Base-by-base conservation (phyloP, 2,329 filamentous ascomycete species). In the Penicillium polonicum region DNA sequence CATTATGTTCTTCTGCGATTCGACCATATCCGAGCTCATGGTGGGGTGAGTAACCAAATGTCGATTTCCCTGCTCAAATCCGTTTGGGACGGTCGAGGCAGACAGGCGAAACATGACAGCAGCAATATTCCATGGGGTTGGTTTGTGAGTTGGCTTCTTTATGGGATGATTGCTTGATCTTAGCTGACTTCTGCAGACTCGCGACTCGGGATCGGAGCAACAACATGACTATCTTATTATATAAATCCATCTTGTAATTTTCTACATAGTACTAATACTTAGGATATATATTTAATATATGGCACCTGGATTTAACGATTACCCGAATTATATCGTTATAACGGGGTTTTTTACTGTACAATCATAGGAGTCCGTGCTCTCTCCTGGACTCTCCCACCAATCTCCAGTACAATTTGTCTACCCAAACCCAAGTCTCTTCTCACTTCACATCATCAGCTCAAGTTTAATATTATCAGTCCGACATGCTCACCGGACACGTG, bases 141-240 rank as follows among this genome's bases (percentile, higher is more conserved):
- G 29, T 71, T 70, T 60, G 69, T 71, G 61, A 62, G 69, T 67
- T 38, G 2, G 10, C 4, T 17, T 44, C 15, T 23, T 4, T 17
- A 3, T 29, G 12, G 19, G 17, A 12, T 19, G 6, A 7, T 35
- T 17, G 10, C 29, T 45, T 10, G 21, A 39, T n/a, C 5, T 6
- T 33, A 25, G 25, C 23, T 45, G 23, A 36, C 33, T 44, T 50
- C n/a, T 35, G 1, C 42, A 71, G 69, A 67, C 69, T 25, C 63
- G 65, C 9, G 63, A 52, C 8, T 57, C 68, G 0, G 60, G 52
- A 29, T 56, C 66, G 13, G 48, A 57, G 9, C 66, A 61, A 12
- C 68, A 68, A 23, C 68, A 71, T 53, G 69, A 71, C 38, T 71
- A 69, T 57, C 57, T 71, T 3, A 70, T 71, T 17, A 70, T 71